Base-by-base conservation (phyloP, 768 basidiomycete genomes). In the Pleurotus cornucopiae region DNA sequence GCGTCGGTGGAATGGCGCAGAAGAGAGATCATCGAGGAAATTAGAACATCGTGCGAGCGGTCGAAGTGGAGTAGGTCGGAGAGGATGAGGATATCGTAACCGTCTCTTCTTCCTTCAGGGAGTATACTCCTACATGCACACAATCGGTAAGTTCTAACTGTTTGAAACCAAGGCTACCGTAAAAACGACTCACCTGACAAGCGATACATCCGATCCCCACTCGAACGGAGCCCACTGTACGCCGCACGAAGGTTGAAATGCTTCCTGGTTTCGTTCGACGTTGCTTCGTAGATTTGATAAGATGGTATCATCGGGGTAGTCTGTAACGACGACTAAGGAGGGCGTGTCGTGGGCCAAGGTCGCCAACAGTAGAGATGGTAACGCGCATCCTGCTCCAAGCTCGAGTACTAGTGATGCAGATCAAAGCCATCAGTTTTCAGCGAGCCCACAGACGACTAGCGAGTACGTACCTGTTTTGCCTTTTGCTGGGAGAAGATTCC, bases 1-100 rank as follows among this genome's bases (percentile, higher is more conserved):
- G 82, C 75, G 2, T 66, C 58, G 5, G 67, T 48, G 1, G 69
- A 64, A 43, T 66, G 76, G 11, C 71, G 67, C 7, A 90, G 77
- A 11, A 90, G 75, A 23, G 70, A 62, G 0, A 62, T 62, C 16
- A 85, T 65, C 5, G 86, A 85, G 3, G 66, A 58, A 21, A 89
- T 64, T 38, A 89, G 75, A 18, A 67, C 76, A 55, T 73, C 76
- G 65, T 89, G 88, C 43, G 82, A 85, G 53, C 63, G 61, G 63
- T 82, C 73, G 64, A 89, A 88, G 67, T 89, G 85, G 21, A 91
- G 75, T 9, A 91, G 73, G 69, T 91, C 88, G 2, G 86, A 89
- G 46, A 88, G 75, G 56, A 91, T 78, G 49, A 89, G 71, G 14
- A 79, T 61, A 60, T 88, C 85, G 65, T 77, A 89, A 11, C 30